phyloP scores from a whole-genome alignment of 108 stramenopile genomes.

The Parietichytrium sp. region DNA sequence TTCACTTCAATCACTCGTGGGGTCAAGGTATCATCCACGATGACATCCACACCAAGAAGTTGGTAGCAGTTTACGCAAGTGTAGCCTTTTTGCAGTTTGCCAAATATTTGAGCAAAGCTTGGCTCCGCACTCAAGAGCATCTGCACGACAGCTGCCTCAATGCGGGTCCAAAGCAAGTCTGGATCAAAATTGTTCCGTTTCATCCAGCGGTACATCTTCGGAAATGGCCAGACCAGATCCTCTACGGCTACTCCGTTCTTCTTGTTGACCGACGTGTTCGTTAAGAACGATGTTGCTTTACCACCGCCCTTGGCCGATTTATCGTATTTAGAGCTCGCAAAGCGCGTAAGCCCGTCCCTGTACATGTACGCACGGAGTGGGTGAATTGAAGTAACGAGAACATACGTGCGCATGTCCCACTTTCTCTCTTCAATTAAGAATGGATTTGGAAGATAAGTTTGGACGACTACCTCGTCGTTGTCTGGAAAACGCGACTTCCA shows the following conservation, averaged over 20 bases:
- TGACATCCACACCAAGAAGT: slow-evolving; percentile 25
- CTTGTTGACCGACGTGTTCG: slow-evolving; percentile 3
- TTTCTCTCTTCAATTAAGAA: slow-evolving; percentile 47
- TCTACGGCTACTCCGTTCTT: background rate
- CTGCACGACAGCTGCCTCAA: background rate
- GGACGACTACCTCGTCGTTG: slow-evolving; percentile 59
- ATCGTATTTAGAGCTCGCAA: slow-evolving; percentile 19
- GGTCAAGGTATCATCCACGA: background rate
- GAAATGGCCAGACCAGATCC: slow-evolving; percentile 22
- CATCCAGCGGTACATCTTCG: slow-evolving; percentile 27
- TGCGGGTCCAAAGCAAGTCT: background rate
- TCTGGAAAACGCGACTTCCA: slow-evolving; percentile 31
- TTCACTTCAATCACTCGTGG: slow-evolving; percentile 36
- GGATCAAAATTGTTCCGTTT: background rate
- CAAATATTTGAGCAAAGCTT: background rate
- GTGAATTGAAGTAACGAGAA: slow-evolving; percentile 40
- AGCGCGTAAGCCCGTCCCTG: slow-evolving; percentile 42
- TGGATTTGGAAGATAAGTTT: slow-evolving; percentile 54
- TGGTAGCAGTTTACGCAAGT: slow-evolving; percentile 30
- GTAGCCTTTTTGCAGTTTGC: slow-evolving; percentile 25
- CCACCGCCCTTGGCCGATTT: background rate
- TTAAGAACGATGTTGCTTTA: too few species aligned
- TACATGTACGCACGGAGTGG: slow-evolving; percentile 45
- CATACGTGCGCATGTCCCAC: slow-evolving; percentile 47
- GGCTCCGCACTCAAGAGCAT: slow-evolving; percentile 32